Evolutionary conservation across 495 filamentous ascomycete species (phyloP).

Genomic region (Pseudotulostoma volvatum): DNA sequence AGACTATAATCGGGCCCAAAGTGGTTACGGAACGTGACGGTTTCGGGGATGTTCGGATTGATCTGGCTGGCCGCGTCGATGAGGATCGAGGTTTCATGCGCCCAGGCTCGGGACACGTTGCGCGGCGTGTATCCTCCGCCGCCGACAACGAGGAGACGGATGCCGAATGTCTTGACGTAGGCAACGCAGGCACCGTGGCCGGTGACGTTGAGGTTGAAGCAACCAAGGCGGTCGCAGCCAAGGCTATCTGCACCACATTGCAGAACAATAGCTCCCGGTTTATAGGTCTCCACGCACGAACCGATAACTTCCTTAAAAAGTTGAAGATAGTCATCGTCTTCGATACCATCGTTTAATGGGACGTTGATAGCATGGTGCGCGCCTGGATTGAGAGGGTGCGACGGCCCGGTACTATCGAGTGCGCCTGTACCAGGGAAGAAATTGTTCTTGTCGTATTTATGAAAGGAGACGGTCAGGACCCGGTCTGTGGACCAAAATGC

Average conservation of each 20-base stretch:
- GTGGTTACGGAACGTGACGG: constrained; percentile 62
- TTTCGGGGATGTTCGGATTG: constrained; percentile 52
- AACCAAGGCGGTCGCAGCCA: constrained; percentile 80
- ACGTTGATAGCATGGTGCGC: constrained; percentile 52
- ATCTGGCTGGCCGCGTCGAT: constrained; percentile 57
- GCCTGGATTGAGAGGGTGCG: constrained; percentile 42
- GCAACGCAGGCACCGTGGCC: constrained; percentile 85
- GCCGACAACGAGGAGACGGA: constrained; percentile 79
- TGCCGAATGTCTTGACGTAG: constrained; percentile 58
- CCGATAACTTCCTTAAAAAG: constrained; percentile 74
- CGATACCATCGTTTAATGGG: constrained; percentile 63
- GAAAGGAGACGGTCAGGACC: constrained; percentile 90
- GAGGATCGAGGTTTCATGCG: constrained; percentile 85
- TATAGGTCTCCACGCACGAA: constrained; percentile 56
- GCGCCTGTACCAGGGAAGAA: constrained; percentile 57
- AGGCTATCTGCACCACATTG: constrained; percentile 95
- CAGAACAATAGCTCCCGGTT: constrained; percentile 74
- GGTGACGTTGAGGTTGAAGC: constrained; percentile 90
- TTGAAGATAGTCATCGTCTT: constrained; percentile 74
- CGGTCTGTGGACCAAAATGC: constrained; percentile 94
- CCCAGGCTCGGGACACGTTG: constrained; percentile 92
- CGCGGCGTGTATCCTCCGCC: constrained; percentile 96
- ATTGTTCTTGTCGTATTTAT: constrained; percentile 80
- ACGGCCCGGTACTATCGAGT: constrained; percentile 41
- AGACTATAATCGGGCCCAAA: constrained; percentile 67